phyloP scores from a whole-genome alignment of 352 stramenopile genomes.

The Phytophthora tubulina region DNA sequence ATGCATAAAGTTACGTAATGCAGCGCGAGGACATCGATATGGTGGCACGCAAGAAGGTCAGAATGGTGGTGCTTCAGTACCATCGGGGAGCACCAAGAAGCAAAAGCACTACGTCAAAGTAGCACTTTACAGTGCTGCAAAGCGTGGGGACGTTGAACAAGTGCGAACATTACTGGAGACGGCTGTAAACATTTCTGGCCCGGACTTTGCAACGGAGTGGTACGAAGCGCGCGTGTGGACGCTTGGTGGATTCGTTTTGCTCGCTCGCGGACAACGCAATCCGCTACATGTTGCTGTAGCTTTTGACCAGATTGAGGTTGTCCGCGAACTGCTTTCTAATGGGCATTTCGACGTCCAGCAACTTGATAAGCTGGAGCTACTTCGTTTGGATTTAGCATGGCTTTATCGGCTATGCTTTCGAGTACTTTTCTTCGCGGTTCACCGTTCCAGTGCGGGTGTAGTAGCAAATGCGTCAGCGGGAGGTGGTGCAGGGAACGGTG shows the following conservation, averaged over 20 bases:
- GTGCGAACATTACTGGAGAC: constrained; percentile 56
- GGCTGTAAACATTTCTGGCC: constrained; percentile 63
- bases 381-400: constrained; percentile 74
- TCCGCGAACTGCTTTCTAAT: constrained; percentile 67
- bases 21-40: constrained; percentile 15
- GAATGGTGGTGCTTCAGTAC: constrained; percentile 3
- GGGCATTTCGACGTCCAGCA: constrained; percentile 75
- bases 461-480: constrained; percentile 33
- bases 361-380: constrained; percentile 78
- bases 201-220: constrained; percentile 75
- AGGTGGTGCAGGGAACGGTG: constrained; percentile 29
- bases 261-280: constrained; percentile 63
- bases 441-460: constrained; percentile 38
- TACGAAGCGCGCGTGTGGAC: constrained; percentile 50
- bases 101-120: constrained; percentile 62
- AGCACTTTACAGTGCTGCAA: constrained; percentile 69
- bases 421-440: constrained; percentile 58
- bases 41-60: constrained; percentile 11
- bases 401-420: constrained; percentile 77
- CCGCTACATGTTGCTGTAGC: constrained; percentile 80
- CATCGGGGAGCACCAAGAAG: constrained; percentile 31
- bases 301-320: constrained; percentile 75
- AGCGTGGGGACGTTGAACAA: constrained; percentile 65
- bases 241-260: constrained; percentile 32
- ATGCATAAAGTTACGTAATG: constrained; percentile 20